Percentiles rank a stretch among this genome's conserved stretches.
phyloP scores from a whole-genome alignment of 306 rosid genomes.

The Leucaena leucocephala region DNA sequence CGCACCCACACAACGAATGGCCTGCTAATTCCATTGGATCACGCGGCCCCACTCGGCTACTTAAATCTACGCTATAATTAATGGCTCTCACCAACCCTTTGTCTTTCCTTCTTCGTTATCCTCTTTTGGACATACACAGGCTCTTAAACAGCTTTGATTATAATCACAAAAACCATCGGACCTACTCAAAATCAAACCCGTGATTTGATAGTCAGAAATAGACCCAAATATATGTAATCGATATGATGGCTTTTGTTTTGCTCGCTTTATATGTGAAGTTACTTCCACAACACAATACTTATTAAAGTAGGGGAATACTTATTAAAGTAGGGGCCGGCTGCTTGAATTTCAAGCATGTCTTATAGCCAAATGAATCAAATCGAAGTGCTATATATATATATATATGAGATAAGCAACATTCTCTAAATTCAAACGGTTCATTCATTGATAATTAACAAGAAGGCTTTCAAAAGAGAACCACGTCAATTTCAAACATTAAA shows the following conservation, averaged over 20 bases:
- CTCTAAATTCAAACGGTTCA: background rate
- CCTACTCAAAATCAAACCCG: background rate
- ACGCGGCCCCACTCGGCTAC: background rate
- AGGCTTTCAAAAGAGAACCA: background rate
- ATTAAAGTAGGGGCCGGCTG: background rate
- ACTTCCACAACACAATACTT: background rate
- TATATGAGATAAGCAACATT: background rate
- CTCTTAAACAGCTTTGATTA: too few relatives aligned
- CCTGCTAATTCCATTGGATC: background rate
- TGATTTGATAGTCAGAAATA: background rate
- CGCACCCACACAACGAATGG: background rate
- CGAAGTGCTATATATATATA: background rate
- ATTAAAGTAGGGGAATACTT: background rate
- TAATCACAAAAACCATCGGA: background rate
- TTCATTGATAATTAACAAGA: background rate
- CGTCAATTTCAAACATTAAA: background rate
- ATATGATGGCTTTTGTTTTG: background rate
- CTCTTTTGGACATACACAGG: too few relatives aligned
- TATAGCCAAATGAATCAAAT: background rate
- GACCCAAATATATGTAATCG: background rate
- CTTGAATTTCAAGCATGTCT: background rate
- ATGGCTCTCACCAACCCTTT: background rate
- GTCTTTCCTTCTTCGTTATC: too few relatives aligned
- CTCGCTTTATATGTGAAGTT: background rate
- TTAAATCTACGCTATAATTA: background rate